Conservation (phyloP, 305 asterid genomes). For the Rubia peregrina region DNA sequence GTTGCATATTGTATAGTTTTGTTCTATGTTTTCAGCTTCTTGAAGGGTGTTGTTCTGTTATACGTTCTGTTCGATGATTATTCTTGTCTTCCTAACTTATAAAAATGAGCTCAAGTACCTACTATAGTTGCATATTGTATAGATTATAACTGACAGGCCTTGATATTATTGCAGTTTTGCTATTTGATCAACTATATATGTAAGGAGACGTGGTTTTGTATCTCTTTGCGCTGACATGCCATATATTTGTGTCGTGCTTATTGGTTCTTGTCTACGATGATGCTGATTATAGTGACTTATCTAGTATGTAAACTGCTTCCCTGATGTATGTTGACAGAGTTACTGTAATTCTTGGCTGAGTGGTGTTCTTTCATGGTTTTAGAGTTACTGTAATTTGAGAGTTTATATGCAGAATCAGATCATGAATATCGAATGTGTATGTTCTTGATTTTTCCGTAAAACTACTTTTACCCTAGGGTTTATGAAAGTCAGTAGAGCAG, state of each 20-base stretch:
- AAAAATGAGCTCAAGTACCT: neutral
- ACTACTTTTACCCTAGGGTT: no score
- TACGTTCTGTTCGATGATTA: neutral
- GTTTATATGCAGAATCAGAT: no score
- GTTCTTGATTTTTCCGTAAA: no score
- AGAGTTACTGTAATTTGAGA: no score
- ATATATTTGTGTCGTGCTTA: neutral
- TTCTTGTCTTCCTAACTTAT: neutral
- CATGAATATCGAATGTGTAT: no score
- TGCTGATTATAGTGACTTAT: neutral
- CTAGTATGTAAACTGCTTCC: conserved; percentile 6
- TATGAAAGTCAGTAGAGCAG: no score
- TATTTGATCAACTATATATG: neutral
- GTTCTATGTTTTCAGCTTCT: no score
- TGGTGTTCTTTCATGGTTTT: no score
- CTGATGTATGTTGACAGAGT: conserved; percentile 18
- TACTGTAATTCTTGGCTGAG: neutral
- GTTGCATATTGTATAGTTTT: no score
- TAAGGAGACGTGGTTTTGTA: neutral
- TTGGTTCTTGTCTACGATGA: neutral
- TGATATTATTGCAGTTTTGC: neutral
- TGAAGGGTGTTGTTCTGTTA: no score
- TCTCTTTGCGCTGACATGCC: neutral
- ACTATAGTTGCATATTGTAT: neutral
- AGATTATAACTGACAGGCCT: neutral